Evolutionary conservation across 768 basidiomycete genomes (phyloP).

Genomic region (Neoboletus brunneissimus): DNA sequence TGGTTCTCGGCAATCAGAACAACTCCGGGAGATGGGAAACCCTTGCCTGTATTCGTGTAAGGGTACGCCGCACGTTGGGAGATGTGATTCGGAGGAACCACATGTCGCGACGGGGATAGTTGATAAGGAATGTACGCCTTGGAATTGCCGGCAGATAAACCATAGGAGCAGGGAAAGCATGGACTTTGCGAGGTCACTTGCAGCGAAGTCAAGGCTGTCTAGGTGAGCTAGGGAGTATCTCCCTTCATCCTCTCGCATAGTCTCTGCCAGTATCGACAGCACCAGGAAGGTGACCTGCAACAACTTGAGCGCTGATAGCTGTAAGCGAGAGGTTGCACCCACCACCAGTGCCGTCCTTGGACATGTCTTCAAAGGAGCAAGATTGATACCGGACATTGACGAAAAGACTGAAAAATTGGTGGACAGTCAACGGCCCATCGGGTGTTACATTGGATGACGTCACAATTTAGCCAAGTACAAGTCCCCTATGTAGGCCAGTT

Average conservation of each 20-base stretch:
- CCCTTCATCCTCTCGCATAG: not conserved
- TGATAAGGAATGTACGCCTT: not conserved
- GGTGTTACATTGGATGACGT: conserved; percentile 5
- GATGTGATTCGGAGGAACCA: conserved; percentile 5
- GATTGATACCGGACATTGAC: not conserved
- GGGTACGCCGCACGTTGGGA: conserved; percentile 4
- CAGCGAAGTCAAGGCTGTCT: conserved; percentile 17
- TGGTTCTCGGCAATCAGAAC: conserved; percentile 1
- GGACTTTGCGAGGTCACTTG: conserved; percentile 20
- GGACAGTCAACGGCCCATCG: not conserved
- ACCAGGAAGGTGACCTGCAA: conserved; percentile 15
- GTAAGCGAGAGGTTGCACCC: not conserved
- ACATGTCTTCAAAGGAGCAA: not conserved
- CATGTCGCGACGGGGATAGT: not conserved
- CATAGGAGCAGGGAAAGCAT: conserved; percentile 16
- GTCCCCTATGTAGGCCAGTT: too few relatives aligned
- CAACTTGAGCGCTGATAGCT: not conserved
- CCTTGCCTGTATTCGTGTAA: conserved; percentile 8
- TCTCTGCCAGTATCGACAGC: conserved; percentile 17
- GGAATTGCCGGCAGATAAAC: conserved; percentile 6
- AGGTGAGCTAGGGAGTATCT: not conserved
- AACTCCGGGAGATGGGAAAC: not conserved
- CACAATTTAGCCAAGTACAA: not conserved
- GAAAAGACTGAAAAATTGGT: not conserved
- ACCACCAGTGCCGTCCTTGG: conserved; percentile 6